phyloP scores from a whole-genome alignment of 148 eudicot species.

The Arctostaphylos glauca region DNA sequence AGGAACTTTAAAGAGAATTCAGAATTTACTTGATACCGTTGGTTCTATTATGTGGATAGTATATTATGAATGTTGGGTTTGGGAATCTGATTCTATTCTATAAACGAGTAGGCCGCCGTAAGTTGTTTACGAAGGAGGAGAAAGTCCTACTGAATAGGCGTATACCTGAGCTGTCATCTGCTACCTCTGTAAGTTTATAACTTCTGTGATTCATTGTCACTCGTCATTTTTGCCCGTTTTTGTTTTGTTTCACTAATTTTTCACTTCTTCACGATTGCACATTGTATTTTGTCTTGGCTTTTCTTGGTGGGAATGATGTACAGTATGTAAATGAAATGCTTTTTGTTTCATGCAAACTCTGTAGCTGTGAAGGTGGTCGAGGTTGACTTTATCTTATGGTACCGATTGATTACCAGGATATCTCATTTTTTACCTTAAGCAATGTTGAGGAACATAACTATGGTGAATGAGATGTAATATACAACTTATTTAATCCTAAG shows the following conservation, averaged over 20 bases:
- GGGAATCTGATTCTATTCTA: constrained; percentile 9
- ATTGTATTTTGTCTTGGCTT: neutral
- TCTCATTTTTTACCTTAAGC: neutral
- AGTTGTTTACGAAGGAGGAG: constrained; percentile 79
- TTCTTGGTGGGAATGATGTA: neutral
- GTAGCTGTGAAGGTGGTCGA: neutral
- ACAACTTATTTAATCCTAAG: neutral
- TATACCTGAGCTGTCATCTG: constrained; percentile 63
- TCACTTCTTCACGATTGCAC: neutral
- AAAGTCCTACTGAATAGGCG: constrained; percentile 55
- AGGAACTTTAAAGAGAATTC: neutral
- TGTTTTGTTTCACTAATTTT: neutral
- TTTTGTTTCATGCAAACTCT: neutral
- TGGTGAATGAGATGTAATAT: neutral
- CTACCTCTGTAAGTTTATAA: constrained; percentile 70
- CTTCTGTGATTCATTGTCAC: neutral
- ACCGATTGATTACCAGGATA: neutral
- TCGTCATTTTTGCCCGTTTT: neutral
- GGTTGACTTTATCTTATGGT: neutral
- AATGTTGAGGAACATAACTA: neutral
- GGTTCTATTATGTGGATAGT: constrained; percentile 3
- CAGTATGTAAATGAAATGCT: neutral
- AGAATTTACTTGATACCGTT: neutral
- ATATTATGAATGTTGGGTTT: neutral
- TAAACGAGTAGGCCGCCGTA: constrained; percentile 47